Evolutionary conservation across 257 asterid species (phyloP).

Genomic region (Fraxinus anomala): DNA sequence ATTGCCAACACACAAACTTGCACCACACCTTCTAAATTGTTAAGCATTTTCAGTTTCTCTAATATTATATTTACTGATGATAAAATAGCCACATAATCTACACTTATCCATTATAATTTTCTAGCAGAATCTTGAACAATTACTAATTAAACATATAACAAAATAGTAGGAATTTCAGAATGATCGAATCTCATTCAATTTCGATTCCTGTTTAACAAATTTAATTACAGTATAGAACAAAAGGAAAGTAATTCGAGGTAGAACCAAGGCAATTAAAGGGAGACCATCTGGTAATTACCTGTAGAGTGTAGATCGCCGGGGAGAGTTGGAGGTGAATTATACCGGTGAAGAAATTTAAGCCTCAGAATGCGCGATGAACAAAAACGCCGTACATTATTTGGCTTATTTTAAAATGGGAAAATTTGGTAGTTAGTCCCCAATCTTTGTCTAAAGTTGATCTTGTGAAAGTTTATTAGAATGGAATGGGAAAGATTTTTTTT

Average conservation of each 20-base stretch:
- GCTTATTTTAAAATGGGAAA: no score
- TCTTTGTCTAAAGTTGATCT: no score
- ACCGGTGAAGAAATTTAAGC: neutral
- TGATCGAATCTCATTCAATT: neutral
- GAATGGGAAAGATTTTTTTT: no score
- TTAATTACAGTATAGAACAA: neutral
- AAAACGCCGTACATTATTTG: neutral
- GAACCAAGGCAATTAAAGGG: neutral
- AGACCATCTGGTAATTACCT: neutral
- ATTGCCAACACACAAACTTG: neutral
- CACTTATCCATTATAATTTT: neutral
- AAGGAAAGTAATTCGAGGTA: neutral
- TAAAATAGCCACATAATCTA: neutral
- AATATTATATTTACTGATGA: neutral
- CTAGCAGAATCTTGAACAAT: neutral
- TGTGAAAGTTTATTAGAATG: no score
- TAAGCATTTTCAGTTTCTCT: neutral
- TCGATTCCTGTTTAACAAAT: neutral
- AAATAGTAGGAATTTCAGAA: neutral
- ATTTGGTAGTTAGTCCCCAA: no score
- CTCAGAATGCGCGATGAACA: neutral
- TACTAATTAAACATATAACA: neutral
- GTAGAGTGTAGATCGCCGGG: neutral
- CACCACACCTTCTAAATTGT: neutral
- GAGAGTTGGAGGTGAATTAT: neutral